These are phyloP conservation scores for Mariannaea sp. DNA, from an alignment of 2,329 filamentous ascomycete genomes.

Conservation along the genomic window DNA sequence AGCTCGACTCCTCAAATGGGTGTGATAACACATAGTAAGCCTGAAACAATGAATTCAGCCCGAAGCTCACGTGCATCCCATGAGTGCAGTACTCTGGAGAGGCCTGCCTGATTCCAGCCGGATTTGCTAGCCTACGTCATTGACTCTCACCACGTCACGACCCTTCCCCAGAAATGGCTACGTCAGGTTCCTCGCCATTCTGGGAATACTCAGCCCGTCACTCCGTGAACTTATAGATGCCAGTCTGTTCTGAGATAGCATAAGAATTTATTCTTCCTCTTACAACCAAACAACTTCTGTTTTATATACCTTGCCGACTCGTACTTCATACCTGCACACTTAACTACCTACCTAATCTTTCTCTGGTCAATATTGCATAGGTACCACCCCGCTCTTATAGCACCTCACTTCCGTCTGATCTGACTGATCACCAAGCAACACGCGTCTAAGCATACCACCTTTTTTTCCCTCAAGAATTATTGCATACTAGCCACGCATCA, in stretches of 20 bases:
- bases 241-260: not conserved
- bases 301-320: not conserved
- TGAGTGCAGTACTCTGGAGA: too few relatives aligned
- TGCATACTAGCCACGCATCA: constrained; percentile 8
- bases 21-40: too few relatives aligned
- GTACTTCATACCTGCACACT: too few relatives aligned
- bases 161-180: constrained; percentile 1
- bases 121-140: constrained; percentile 24
- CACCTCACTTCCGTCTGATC: constrained; percentile 16
- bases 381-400: constrained; percentile 11
- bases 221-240: constrained; percentile 12
- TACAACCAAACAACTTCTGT: not conserved
- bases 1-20: too few relatives aligned
- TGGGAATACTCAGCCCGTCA: too few relatives aligned
- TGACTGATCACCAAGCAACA: constrained; percentile 9
- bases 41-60: too few relatives aligned
- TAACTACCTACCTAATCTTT: too few relatives aligned
- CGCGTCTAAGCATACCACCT: constrained; percentile 2
- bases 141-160: constrained; percentile 25
- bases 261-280: not conserved
- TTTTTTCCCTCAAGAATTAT: not conserved
- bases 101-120: too few relatives aligned
- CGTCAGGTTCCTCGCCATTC: too few relatives aligned
- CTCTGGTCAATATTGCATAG: too few relatives aligned
- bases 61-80: constrained; percentile 17